Conservation (phyloP, 2,329 filamentous ascomycete genomes). For the Colletotrichum musicola region DNA sequence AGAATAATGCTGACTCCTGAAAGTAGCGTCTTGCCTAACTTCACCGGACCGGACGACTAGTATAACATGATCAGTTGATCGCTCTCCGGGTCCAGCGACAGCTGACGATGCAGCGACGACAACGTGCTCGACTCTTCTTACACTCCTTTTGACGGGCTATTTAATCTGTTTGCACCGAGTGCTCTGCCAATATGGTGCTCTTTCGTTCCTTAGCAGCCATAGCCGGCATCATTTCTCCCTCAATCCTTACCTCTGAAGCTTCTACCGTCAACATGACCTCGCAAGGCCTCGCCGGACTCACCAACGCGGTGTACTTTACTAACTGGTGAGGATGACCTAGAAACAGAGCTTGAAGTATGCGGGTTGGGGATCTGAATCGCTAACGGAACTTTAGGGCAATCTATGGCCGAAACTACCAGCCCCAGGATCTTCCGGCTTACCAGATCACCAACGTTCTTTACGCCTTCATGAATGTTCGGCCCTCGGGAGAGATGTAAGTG, state of each 20-base stretch:
- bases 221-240: background rate
- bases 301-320: conserved; percentile 61
- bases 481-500: conserved; percentile 78
- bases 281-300: conserved; percentile 45
- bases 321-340: conserved; percentile 57
- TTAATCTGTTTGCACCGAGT: no score
- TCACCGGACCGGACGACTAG: conserved; percentile 15
- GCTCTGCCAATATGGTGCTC: background rate
- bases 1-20: background rate
- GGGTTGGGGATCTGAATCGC: conserved; percentile 6
- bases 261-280: conserved; percentile 5
- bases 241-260: background rate
- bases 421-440: conserved; percentile 75
- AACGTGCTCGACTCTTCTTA: background rate
- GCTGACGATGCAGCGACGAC: background rate
- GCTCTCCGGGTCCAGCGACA: conserved; percentile 11
- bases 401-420: conserved; percentile 79
- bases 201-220: conserved; percentile 8
- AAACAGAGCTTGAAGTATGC: background rate
- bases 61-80: conserved; percentile 36
- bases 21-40: background rate
- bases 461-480: conserved; percentile 81
- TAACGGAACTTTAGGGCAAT: conserved; percentile 66
- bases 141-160: conserved; percentile 19
- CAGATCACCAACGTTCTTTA: conserved; percentile 84